Evolutionary conservation across 352 stramenopile genomes (phyloP), one percentile per base, ranked within the genome.

Genomic region (Globisporangium irregulare): DNA sequence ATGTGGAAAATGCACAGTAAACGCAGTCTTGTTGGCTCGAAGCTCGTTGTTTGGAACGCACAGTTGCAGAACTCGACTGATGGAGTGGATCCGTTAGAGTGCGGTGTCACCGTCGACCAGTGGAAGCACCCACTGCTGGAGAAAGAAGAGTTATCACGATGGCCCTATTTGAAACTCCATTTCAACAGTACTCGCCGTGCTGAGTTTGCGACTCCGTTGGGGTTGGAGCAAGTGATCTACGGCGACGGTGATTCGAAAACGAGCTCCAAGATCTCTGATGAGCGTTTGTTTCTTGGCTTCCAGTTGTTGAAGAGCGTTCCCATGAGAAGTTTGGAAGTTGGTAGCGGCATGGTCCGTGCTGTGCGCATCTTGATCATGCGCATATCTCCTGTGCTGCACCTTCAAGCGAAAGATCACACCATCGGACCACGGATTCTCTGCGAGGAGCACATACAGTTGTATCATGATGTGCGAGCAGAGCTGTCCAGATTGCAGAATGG

Each of bases 1-100:
- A 59, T 91, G 24, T 89, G 83, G 80, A 84, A 81, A 68, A 60
- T 72, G 12, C 76, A 88, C 67, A 50, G 53, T 9, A 74, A 70
- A 3, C 69, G 72, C 12, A 70, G 64, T 15, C 66, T 92, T 29
- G 62, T 89, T 32, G 86, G 86, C 15, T 82, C 73, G 24, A 93
- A 93, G 73, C 51, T 93, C 25, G 80, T 79, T 15, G 76, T 78
- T 7, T 93, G 83, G 86, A 91, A 91, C 73, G 77, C 86, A 43
- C 71, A 72, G 4, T 50, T 93, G 46, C 79, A 87, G 22, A 92
- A 92, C 63, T 74, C 75, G 62, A 76, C 61, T 5, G 86, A 93
- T 55, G 86, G 86, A 20, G 74, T 90, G 18, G 79, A 93, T 58
- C 86, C 86, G 7, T 59, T 93, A 7, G 83, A 93, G 34, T 90